A percentile compares a stretch with the other conserved stretches of the same genome.
phyloP scores from a whole-genome alignment of 2,329 filamentous ascomycete genomes.

The Herpotrichia juniperi region DNA sequence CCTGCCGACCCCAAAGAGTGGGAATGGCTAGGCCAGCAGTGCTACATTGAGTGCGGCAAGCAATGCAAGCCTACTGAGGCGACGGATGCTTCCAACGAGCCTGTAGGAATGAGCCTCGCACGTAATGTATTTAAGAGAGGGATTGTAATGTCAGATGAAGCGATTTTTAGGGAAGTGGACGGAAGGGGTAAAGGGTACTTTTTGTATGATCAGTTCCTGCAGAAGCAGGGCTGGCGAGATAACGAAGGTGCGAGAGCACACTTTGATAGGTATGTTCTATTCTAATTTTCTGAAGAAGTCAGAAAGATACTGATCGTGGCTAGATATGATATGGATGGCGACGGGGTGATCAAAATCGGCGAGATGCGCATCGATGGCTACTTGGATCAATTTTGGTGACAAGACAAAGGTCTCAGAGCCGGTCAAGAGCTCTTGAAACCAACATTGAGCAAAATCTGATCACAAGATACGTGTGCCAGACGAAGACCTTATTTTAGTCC shows the following conservation, averaged over 20 bases:
- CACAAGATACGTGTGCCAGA: too few species aligned
- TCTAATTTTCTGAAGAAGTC: not conserved
- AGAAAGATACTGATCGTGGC: not conserved
- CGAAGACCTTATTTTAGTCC: too few species aligned
- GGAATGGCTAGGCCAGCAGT: slow-evolving; percentile 3
- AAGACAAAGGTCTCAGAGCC: too few species aligned
- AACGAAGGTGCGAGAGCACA: not conserved
- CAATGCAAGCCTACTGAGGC: not conserved
- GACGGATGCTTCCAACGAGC: not conserved
- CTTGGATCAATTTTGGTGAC: not conserved
- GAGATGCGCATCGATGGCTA: not conserved
- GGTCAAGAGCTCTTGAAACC: too few species aligned
- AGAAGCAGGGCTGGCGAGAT: not conserved
- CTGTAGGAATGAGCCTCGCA: not conserved
- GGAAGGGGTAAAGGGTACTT: not conserved
- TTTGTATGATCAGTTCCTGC: slow-evolving; percentile 1
- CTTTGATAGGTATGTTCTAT: slow-evolving; percentile 8
- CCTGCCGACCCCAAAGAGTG: not conserved
- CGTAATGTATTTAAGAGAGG: not conserved
- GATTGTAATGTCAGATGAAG: not conserved
- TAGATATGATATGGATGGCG: not conserved
- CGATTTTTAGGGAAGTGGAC: slow-evolving; percentile 3
- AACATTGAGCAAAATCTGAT: too few species aligned
- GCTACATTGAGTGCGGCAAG: not conserved
- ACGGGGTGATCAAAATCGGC: not conserved